Base-by-base conservation (phyloP, 495 filamentous ascomycete genomes). In the Xylaria intraflava region DNA sequence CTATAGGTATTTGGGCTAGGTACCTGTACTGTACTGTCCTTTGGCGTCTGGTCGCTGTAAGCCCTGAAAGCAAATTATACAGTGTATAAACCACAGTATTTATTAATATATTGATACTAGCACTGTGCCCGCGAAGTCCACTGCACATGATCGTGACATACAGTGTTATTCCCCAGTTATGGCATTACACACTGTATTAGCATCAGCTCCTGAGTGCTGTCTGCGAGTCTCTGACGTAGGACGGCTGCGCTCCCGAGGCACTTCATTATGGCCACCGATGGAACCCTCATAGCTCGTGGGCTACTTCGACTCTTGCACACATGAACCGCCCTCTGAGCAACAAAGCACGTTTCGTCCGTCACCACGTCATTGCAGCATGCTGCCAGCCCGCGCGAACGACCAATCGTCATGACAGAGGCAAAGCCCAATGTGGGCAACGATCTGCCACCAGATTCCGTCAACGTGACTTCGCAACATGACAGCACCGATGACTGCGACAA, bases 371-470 rank as follows among this genome's bases (percentile, higher is more conserved):
- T 48, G 29, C 52, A 55, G 52, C 20, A 55, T 55, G 52, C 52
- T 54, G 44, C 51, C 14, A 39, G 45, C 22, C 30, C 36, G 38
- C 26, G 8, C 26, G 35, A 19, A 10, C 38, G 35, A 54, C 52
- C 46, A 53, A 58, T 57, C 57, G 57, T 59, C 63, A 75, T 75
- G 72, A 75, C 72, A 59, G 70, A 73, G 61, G 66, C 61, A 58
- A 61, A 68, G 69, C 71, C 71, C 60, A 59, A 58, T 31, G 53
- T 59, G 61, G 68, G 71, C 68, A 66, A 72, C 55, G 58, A 52
- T 17, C 33, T 42, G 30, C 51, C 50, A 6, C 51, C 22, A 38
- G 55, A 53, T 14, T 11, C 36, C 1, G 38, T 14, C 20, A 27
- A 49, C 46, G 41, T 29, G 27, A 57, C 51, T 39, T 33, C 54